phyloP scores from a whole-genome alignment of 129 eudicot species.

The Flaveria trinervia region DNA sequence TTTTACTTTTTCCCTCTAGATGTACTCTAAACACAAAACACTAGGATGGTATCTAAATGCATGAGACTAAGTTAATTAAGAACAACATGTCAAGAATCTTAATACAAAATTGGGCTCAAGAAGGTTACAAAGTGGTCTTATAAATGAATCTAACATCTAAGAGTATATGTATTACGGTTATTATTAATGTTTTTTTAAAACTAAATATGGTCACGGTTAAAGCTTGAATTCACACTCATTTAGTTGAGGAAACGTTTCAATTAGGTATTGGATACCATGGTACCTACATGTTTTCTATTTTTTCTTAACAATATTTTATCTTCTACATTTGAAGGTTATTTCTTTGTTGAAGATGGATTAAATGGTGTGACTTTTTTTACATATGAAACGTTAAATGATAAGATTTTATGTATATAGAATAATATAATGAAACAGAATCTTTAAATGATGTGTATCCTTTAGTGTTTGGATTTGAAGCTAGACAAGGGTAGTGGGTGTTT shows the following conservation, averaged over 20 bases:
- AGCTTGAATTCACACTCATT: not conserved
- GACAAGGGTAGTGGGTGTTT: constrained; percentile 45
- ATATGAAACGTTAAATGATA: not conserved
- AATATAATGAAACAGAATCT: not conserved
- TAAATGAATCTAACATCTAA: not conserved
- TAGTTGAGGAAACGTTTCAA: not conserved
- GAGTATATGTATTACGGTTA: not conserved
- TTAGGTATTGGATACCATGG: not conserved
- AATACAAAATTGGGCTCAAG: not conserved
- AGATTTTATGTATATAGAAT: not conserved
- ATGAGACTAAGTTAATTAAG: no score
- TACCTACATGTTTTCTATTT: not conserved
- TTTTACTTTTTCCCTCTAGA: no score
- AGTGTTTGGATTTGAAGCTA: constrained; percentile 32
- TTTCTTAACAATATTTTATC: not conserved
- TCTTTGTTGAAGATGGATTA: not conserved
- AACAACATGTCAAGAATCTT: no score
- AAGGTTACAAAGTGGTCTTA: not conserved
- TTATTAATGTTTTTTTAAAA: not conserved
- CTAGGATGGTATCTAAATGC: no score
- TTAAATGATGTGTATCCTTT: constrained; percentile 17
- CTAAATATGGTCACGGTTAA: not conserved
- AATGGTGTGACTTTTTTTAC: not conserved
- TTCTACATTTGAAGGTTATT: not conserved
- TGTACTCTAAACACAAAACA: no score